Evolutionary conservation across 495 filamentous ascomycete species (phyloP), one percentile per base, ranked within the genome.

Genomic region (Talaromyces proteolyticus): DNA sequence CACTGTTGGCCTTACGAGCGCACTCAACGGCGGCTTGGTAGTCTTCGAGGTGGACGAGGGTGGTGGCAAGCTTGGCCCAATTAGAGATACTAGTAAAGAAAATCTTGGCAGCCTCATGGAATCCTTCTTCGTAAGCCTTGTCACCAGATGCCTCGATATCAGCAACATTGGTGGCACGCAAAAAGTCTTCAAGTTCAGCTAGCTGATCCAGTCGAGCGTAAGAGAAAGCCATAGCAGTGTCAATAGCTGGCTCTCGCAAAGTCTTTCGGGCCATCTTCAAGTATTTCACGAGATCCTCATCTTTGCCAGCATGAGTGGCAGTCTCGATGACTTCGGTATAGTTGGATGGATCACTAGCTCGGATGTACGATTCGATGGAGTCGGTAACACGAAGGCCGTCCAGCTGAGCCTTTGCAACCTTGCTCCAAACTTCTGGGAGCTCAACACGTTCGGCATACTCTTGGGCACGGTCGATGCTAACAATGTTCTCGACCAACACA

Each of bases 21-120:
- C 91, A 97, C 69, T 99, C 94, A 26, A 99, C 94, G 22, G 94
- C 94, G 49, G 91, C 90, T 66, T 99, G 94, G 72, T 99, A 96
- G 47, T 99, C 94, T 59, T 86, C 87, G 6, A 99, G 80, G 66
- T 96, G 92, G 18, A 99, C 94, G 51, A 96, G 75, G 21, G 94
- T 97, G 11, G 94, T 96, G 3, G 94, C 93, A 54, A 99, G 82
- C 75, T 97, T 97, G 50, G 94, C 93, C 94, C 94, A 99, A 77
- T 99, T 99, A 26, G 92, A 96, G 68, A 99, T 95, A 75, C 87
- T 96, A 44, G 83, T 88, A 71, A 84, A 99, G 78, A 99, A 97
- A 62, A 97, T 97, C 79, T 99, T 99, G 52, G 94, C 89, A 20
- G 94, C 94, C 71, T 96, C 86, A 61, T 96, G 89, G 62, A 86